Percentiles rank a stretch among this genome's conserved stretches.
Conservation (phyloP, 2,329 filamentous ascomycete species). For the Cryoendolithus antarcticus region DNA sequence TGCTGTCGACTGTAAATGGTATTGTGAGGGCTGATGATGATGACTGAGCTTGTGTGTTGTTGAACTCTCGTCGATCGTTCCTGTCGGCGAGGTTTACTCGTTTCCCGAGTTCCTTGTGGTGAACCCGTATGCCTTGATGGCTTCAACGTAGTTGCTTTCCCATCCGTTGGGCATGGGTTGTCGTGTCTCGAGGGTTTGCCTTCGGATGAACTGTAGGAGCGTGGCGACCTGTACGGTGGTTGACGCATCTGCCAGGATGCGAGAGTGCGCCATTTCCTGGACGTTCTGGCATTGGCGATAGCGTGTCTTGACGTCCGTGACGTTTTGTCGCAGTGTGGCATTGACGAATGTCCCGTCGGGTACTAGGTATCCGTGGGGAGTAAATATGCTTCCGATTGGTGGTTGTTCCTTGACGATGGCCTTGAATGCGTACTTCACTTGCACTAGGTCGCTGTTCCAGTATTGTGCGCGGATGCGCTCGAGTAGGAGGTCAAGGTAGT, state of each 20-base stretch:
- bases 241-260: neutral
- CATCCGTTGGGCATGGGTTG: neutral
- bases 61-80: constrained; percentile 4
- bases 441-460: constrained; percentile 6
- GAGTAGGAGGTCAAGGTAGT: constrained; percentile 5
- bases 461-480: constrained; percentile 2
- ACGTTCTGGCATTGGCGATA: constrained; percentile 1
- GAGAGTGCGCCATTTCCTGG: neutral
- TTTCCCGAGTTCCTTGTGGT: constrained; percentile 2
- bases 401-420: constrained; percentile 3
- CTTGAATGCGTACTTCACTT: neutral
- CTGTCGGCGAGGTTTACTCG: constrained; percentile 2
- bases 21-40: too few relatives aligned
- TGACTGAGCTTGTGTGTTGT: too few relatives aligned
- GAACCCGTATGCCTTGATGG: neutral
- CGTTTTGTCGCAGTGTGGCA: constrained; percentile 1
- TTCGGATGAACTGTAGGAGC: neutral
- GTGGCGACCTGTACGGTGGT: neutral
- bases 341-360: constrained; percentile 4
- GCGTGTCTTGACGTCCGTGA: neutral
- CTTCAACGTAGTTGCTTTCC: neutral
- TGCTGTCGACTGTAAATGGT: too few relatives aligned
- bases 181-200: neutral
- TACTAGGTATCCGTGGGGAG: constrained; percentile 1
- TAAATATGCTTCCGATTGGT: constrained; percentile 7